phyloP scores from a whole-genome alignment of 2,329 filamentous ascomycete species.

The Knoxdaviesia proteae region DNA sequence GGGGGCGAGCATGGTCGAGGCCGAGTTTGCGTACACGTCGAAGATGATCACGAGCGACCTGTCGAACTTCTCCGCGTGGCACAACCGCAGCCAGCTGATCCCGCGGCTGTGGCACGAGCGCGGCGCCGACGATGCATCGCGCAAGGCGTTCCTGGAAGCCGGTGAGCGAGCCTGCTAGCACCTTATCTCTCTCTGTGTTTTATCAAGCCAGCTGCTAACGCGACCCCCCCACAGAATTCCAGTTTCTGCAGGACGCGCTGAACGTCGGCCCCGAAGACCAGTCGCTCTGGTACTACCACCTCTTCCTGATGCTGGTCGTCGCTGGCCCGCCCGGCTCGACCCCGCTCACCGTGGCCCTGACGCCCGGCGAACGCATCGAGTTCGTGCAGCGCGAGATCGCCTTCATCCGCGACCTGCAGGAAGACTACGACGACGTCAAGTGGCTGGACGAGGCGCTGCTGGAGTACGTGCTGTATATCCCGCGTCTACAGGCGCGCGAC shows the following conservation, averaged over 20 bases:
- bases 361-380: conserved; percentile 34
- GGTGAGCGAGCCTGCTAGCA: conserved; percentile 21
- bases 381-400: conserved; percentile 54
- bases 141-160: conserved; percentile 50
- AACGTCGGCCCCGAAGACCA: conserved; percentile 88
- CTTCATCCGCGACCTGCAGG: conserved; percentile 45
- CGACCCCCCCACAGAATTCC: conserved; percentile 34
- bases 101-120: conserved; percentile 54
- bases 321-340: conserved; percentile 25
- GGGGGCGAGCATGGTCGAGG: conserved; percentile 46
- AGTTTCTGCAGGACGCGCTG: conserved; percentile 53
- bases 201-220: neutral
- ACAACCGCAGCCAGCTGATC: conserved; percentile 71
- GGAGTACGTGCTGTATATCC: conserved; percentile 45
- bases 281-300: conserved; percentile 93
- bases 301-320: conserved; percentile 59
- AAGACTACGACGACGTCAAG: conserved; percentile 42
- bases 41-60: conserved; percentile 70
- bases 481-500: conserved; percentile 25
- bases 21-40: conserved; percentile 77
- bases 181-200: neutral
- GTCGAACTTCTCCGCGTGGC: conserved; percentile 96
- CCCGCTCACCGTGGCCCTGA: conserved; percentile 43
- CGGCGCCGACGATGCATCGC: conserved; percentile 35
- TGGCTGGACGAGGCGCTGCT: conserved; percentile 81